phyloP scores from a whole-genome alignment of 805 yeast genomes.

The Ogataea kodamae region DNA sequence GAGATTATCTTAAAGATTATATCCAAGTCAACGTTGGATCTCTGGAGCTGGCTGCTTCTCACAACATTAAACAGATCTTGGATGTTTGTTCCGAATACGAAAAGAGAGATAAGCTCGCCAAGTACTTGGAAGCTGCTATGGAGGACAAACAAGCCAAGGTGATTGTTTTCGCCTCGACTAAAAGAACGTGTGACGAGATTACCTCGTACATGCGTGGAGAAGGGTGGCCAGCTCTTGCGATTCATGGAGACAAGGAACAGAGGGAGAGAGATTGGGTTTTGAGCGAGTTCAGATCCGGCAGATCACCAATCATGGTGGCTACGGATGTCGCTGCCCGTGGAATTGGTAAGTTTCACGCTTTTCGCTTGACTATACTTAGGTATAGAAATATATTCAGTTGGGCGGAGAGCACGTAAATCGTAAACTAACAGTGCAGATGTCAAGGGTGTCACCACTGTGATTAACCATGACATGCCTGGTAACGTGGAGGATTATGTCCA shows the following conservation, averaged over 20 bases:
- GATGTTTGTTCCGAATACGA: conserved; percentile 90
- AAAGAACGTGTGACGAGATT: conserved; percentile 95
- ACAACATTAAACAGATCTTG: conserved; percentile 88
- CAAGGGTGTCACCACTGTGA: conserved; percentile 91
- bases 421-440: conserved; percentile 59
- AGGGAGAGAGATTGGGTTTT: conserved; percentile 99
- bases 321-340: conserved; percentile 99
- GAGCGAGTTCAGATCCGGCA: conserved; percentile 86
- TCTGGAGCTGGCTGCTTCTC: conserved; percentile 92
- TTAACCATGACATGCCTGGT: conserved; percentile 97
- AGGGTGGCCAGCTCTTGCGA: conserved; percentile 98
- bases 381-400: conserved; percentile 10
- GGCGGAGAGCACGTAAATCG: conserved; percentile 15
- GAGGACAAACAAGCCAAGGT: conserved; percentile 67
- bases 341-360: conserved; percentile 75
- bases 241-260: conserved; percentile 98
- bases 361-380: conserved; percentile 11
- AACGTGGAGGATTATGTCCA: conserved; percentile 98
- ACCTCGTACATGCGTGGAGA: conserved; percentile 89
- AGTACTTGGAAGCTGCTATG: conserved; percentile 81
- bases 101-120: conserved; percentile 85
- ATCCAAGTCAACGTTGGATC: conserved; percentile 98
- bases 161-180: conserved; percentile 91
- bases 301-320: conserved; percentile 96
- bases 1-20: conserved; percentile 87